phyloP scores from a whole-genome alignment of 148 eudicot genomes.

The Dysphania ambrosioides region DNA sequence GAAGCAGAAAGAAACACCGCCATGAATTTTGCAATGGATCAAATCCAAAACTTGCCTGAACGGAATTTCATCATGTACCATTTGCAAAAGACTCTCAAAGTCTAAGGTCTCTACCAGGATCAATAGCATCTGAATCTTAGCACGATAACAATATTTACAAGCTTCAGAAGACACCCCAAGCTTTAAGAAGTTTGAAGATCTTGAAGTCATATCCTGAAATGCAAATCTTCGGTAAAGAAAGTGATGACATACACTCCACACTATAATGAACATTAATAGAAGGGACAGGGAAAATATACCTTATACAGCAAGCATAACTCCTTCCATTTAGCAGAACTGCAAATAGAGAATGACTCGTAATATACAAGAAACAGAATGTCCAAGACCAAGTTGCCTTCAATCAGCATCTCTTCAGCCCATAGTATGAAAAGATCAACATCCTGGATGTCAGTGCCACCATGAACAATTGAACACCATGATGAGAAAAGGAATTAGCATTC shows the following conservation, averaged over 20 bases:
- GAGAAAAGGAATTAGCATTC: neutral
- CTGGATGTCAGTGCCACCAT: slow-evolving; percentile 40
- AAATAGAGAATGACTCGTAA: slow-evolving; percentile 73
- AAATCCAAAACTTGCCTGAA: slow-evolving; percentile 49
- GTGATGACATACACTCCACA: neutral
- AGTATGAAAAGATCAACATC: slow-evolving; percentile 69
- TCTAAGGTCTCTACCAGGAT: slow-evolving; percentile 81
- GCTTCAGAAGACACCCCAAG: slow-evolving; percentile 82
- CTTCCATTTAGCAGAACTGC: slow-evolving; percentile 71
- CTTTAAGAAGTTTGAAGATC: slow-evolving; percentile 61
- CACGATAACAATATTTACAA: slow-evolving; percentile 51
- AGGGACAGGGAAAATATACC: slow-evolving; percentile 40
- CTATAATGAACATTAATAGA: slow-evolving; percentile 11
- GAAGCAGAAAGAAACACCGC: slow-evolving; percentile 6
- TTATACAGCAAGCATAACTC: slow-evolving; percentile 69
- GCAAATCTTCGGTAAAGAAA: slow-evolving; percentile 20
- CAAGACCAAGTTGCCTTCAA: slow-evolving; percentile 78
- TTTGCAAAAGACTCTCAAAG: slow-evolving; percentile 84
- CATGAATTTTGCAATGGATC: neutral
- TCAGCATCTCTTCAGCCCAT: slow-evolving; percentile 94
- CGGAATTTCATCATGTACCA: slow-evolving; percentile 79
- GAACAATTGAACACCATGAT: slow-evolving; percentile 10
- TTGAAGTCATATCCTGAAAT: slow-evolving; percentile 64
- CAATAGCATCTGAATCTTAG: slow-evolving; percentile 83
- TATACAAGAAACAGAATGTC: slow-evolving; percentile 86